Base-by-base conservation (phyloP, 1,284 basidiomycete genomes). In the Hymenochaete sp. region DNA sequence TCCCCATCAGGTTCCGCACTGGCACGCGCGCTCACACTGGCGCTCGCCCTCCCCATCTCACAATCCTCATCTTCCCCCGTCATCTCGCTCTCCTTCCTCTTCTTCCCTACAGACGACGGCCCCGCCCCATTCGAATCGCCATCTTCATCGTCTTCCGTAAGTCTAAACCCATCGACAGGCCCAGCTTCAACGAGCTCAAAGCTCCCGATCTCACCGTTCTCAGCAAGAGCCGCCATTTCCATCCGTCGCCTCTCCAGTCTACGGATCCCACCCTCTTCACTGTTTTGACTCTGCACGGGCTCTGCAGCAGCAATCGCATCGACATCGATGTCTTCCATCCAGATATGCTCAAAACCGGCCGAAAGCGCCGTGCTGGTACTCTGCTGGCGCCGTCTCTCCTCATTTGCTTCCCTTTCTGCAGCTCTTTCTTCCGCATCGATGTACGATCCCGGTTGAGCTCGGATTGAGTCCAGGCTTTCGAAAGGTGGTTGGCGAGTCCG, bases 341-440 rank as follows among this genome's bases (percentile, higher is more conserved):
- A 26, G 3, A 47, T 47, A n/a, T 47, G 40, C 40, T 47, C 46
- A 21, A 47, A 42, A 18, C 36, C 31, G 22, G 33, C 28, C 19
- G 41, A 28, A n/a, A 47, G 29, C 13, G 40, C 40, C 11, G 38
- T 32, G n/a, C 26, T 36, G n/a, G n/a, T n/a, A n/a, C 26, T 27
- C 27, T 3, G 35, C 11, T 21, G 22, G 3, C 2, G 35, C 16
- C 35, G 35, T 36, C 9, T n/a, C n/a, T n/a, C n/a, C n/a, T n/a
- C n/a, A n/a, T n/a, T n/a, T n/a, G n/a, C n/a, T n/a, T n/a, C n/a
- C n/a, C n/a, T n/a, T n/a, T n/a, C n/a, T n/a, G n/a, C n/a, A n/a
- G n/a, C n/a, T n/a, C n/a, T n/a, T n/a, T n/a, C n/a, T n/a, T n/a
- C n/a, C n/a, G n/a, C n/a, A n/a, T n/a, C n/a, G n/a, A n/a, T n/a